A percentile compares a stretch with the other conserved stretches of the same genome.
These are phyloP conservation scores for Penicillium fimorum DNA, from an alignment of 495 filamentous ascomycete species.

Conservation along the genomic window DNA sequence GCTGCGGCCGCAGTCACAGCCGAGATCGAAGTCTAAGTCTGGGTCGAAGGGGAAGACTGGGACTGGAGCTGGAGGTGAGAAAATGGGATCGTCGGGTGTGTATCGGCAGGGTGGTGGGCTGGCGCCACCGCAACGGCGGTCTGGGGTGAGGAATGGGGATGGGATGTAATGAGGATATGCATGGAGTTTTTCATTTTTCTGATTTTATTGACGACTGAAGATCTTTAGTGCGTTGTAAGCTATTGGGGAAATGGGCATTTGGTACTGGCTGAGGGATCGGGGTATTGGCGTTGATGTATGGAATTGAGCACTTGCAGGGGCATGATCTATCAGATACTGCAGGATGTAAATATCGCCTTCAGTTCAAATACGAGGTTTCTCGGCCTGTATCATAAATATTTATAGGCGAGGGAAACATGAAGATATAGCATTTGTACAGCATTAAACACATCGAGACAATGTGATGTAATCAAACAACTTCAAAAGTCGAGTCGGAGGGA, in stretches of 20 bases:
- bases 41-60: conserved; percentile 1
- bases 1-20: neutral
- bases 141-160: neutral
- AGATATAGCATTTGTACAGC: conserved; percentile 1
- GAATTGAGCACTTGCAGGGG: no score
- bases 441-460: conserved; percentile 3
- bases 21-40: conserved; percentile 17
- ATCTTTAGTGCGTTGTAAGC: neutral
- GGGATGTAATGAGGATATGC: neutral
- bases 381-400: neutral
- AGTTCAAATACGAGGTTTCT: neutral
- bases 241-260: neutral
- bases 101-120: conserved; percentile 2
- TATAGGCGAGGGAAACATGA: neutral
- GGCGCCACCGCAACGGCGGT: neutral
- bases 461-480: neutral
- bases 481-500: neutral
- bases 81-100: neutral
- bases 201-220: neutral
- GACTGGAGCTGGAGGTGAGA: neutral
- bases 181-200: neutral
- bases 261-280: neutral
- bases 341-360: neutral
- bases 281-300: neutral
- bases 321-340: neutral